Percentiles rank a stretch among this genome's conserved stretches.
These are phyloP conservation scores for Quillaja saponaria DNA, from an alignment of 306 rosid genomes.

Conservation along the genomic window DNA sequence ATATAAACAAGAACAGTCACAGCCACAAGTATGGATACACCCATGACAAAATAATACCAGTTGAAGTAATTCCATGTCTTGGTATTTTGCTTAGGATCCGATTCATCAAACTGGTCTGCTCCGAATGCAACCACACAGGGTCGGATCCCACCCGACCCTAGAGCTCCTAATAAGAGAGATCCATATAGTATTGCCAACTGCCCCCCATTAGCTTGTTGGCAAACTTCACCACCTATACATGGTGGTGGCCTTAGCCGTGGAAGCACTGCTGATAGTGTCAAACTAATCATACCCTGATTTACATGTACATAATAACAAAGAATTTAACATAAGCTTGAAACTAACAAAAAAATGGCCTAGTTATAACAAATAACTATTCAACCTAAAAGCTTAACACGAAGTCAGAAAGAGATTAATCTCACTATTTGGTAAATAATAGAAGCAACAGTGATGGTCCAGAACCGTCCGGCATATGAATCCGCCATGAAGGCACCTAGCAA, in stretches of 20 bases:
- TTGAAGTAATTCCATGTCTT: slow-evolving; percentile 88
- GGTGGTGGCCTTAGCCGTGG: slow-evolving; percentile 79
- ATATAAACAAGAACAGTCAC: slow-evolving; percentile 85
- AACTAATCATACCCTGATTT: slow-evolving; percentile 71
- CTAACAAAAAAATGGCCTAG: too few species aligned
- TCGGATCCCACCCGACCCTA: slow-evolving; percentile 96
- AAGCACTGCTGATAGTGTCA: slow-evolving; percentile 74
- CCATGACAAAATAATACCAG: slow-evolving; percentile 93
- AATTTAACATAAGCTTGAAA: neutral
- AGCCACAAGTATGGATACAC: slow-evolving; percentile 73
- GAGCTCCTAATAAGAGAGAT: slow-evolving; percentile 56
- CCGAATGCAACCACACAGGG: slow-evolving; percentile 97
- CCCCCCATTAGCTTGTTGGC: slow-evolving; percentile 59
- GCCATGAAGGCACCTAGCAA: slow-evolving; percentile 90
- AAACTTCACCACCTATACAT: slow-evolving; percentile 52
- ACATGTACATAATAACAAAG: neutral
- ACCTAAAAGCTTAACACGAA: neutral
- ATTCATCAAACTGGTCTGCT: slow-evolving; percentile 85
- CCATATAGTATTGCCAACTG: slow-evolving; percentile 62
- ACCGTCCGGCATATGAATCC: slow-evolving; percentile 76
- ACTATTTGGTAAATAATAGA: slow-evolving; percentile 78
- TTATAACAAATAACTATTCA: neutral
- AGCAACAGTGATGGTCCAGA: slow-evolving; percentile 72
- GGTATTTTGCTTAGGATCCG: slow-evolving; percentile 60
- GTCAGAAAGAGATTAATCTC: slow-evolving; percentile 12